Base-by-base conservation (phyloP, 805 yeast genomes). In the Saturnispora besseyi region DNA sequence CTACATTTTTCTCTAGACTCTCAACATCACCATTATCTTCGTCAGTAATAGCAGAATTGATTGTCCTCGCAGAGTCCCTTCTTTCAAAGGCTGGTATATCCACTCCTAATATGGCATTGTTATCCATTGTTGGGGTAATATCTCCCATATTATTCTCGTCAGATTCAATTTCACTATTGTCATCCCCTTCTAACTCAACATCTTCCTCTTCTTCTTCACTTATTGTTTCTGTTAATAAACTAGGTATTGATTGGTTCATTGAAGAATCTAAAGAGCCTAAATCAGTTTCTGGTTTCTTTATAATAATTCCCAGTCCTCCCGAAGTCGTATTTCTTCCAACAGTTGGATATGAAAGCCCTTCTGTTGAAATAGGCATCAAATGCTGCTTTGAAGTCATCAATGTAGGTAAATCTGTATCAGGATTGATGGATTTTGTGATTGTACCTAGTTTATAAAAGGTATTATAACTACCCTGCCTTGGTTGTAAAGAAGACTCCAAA, bases 11-110 rank as follows among this genome's bases (percentile, higher is more conserved):
- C 12, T 28, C 28, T 5, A 24, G 26, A 9, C 15, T 24, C n/a
- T 37, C 29, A 34, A 18, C 18, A 18, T 31, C 30, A 15, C 28
- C 33, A 13, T 36, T 40, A 11, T 34, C 41, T 6, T 34, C 44
- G 12, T 22, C 47, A 6, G 47, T 45, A 10, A 45, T 48, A 10
- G 29, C 12, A 30, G 49, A 45, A 18, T 45, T 45, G 24, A 38
- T 32, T n/a, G 44, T 37, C 9, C 40, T 31, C 18, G 45, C 43
- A 31, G 40, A 40, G 24, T 46, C 45, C 15, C 15, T 34, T 21
- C 47, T 26, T 11, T 34, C 32, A 18, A 24, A 45, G 13, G 13
- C 15, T 34, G 47, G 41, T 21, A 29, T 30, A 11, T 33, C 15
- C 3, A 12, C 38, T 26, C 8, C 13, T 11, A 36, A 22, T 26